phyloP scores from a whole-genome alignment of 495 filamentous ascomycete species.

The Aspergillus olivimuriae region DNA sequence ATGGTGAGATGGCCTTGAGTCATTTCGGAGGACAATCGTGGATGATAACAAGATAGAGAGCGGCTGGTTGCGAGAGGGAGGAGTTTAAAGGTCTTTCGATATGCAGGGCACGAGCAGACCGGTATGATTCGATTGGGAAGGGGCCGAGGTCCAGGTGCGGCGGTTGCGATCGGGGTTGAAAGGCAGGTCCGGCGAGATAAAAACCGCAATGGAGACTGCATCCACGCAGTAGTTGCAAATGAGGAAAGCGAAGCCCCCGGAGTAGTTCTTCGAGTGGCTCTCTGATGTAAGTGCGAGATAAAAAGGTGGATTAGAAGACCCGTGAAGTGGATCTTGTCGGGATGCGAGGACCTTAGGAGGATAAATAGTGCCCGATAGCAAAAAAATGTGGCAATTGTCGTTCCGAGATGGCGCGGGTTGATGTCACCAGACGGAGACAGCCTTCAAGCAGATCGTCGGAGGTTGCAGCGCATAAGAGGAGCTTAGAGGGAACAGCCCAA shows the following conservation, averaged over 20 bases:
- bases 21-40: too few species aligned
- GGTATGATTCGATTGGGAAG: constrained; percentile 9
- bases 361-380: not conserved
- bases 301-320: constrained; percentile 10
- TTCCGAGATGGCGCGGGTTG: not conserved
- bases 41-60: constrained; percentile 6
- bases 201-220: constrained; percentile 14
- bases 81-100: constrained; percentile 1
- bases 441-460: too few species aligned
- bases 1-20: too few species aligned
- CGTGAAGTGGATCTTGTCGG: constrained; percentile 18
- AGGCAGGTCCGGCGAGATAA: constrained; percentile 9
- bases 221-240: constrained; percentile 11
- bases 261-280: constrained; percentile 4
- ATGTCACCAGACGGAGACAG: too few species aligned
- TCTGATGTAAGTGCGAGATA: constrained; percentile 10
- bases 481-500: too few species aligned
- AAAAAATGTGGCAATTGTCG: not conserved
- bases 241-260: not conserved
- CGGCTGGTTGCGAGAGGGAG: constrained; percentile 7
- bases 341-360: not conserved
- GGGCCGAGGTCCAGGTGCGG: constrained; percentile 15
- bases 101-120: constrained; percentile 1
- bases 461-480: too few species aligned
- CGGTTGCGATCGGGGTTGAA: constrained; percentile 8